Base-by-base conservation (phyloP, 2,329 filamentous ascomycete genomes). In the Xylaria sp. region DNA sequence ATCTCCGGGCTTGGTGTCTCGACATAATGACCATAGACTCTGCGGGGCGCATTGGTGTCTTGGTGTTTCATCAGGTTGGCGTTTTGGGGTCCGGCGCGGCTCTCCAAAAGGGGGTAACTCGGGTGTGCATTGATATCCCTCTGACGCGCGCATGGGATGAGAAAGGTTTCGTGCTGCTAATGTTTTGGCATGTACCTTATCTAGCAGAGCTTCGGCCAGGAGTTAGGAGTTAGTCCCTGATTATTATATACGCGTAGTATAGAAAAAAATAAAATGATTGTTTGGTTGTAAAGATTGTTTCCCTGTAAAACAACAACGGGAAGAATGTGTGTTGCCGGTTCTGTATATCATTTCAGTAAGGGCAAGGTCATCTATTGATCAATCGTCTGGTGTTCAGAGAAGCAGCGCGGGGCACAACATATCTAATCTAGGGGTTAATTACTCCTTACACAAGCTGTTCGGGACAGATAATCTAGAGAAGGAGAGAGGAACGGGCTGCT, bases 41-140 rank as follows among this genome's bases (percentile, higher is more conserved):
- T 26, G 37, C 24, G 40, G 26, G 24, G 42, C 37, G 19, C 43
- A 21, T 26, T 13, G 55, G 55, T 42, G 52, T 55, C 50, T 34
- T 34, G 11, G 5, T 7, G 51, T 50, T 19, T 34, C 39, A 34
- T 7, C 24, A 44, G 45, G 40, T 54, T 17, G 58, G 55, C 44
- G 54, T 55, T 53, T 34, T n/a, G 34, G 18, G 44, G 48, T 17
- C 19, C 13, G 48, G 50, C 29, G 22, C 13, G 17, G 43, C 4
- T 34, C 42, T 42, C 6, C 19, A 44, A 52, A 56, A 52, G 26
- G 34, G 41, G 52, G 44, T 29, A 17, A 6, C 38, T 50, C 53
- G 20, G 46, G 34, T 45, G 50, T 56, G 47, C 47, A 44, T 54
- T 40, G 50, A 61, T 59, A 61, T 56, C 52, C 51, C 48, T 44